Percentiles rank a stretch among this genome's conserved stretches.
These are phyloP conservation scores for Raphidocelis subcapitata DNA, from an alignment of 139 green algal species.

Conservation along the genomic window DNA sequence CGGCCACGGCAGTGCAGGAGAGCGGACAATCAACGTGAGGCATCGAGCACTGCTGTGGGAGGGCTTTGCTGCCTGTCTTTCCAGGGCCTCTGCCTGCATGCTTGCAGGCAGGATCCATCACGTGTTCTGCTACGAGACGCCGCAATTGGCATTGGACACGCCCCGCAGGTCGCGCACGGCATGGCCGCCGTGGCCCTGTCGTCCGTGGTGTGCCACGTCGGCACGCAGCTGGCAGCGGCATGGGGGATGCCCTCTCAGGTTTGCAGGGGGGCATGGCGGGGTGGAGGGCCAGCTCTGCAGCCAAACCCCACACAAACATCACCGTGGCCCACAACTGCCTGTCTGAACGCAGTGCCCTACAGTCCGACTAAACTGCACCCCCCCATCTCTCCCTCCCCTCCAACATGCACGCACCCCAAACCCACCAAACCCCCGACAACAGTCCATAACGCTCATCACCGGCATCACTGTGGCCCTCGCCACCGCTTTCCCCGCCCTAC, in stretches of 20 bases:
- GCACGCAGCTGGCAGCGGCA: conserved; percentile 11
- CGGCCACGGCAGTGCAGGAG: conserved; percentile 17
- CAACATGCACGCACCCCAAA: too few species aligned
- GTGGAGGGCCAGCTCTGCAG: neutral
- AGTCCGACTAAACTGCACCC: too few species aligned
- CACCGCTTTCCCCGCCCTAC: conserved; percentile 46
- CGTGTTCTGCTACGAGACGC: too few species aligned
- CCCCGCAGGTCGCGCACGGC: conserved; percentile 37
- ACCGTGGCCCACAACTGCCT: too few species aligned
- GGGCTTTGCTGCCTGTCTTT: too few species aligned
- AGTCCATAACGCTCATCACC: conserved; percentile 68
- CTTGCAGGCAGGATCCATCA: too few species aligned
- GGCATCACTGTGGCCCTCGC: conserved; percentile 70
- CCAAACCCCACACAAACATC: too few species aligned
- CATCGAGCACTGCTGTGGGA: neutral
- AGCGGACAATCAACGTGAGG: conserved; percentile 4
- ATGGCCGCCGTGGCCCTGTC: conserved; percentile 50
- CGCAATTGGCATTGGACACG: neutral
- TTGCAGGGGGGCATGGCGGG: neutral
- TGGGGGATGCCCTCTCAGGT: conserved; percentile 15
- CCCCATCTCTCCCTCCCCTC: too few species aligned
- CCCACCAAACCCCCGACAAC: conserved; percentile 24
- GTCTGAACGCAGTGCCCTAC: too few species aligned
- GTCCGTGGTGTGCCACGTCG: conserved; percentile 51
- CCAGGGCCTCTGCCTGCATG: too few species aligned